Evolutionary conservation across 2,329 filamentous ascomycete species (phyloP).

Genomic region (Trichoderma atroviride): DNA sequence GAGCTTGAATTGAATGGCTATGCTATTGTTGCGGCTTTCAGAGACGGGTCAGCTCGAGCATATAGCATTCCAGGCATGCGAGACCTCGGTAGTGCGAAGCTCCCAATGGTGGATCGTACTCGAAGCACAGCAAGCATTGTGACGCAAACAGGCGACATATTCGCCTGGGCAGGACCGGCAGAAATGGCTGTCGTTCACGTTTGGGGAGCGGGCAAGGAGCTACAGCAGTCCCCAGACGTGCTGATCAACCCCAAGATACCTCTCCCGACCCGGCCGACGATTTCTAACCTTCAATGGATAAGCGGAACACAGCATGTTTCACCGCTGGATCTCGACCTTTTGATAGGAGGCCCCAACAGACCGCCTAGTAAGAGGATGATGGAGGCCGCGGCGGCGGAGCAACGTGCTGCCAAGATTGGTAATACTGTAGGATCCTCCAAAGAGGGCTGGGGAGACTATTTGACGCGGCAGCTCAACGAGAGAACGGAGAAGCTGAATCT

Average conservation of each 20-base stretch:
- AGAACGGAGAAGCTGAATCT: slow-evolving; percentile 84
- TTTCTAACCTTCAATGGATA: slow-evolving; percentile 95
- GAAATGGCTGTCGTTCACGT: slow-evolving; percentile 82
- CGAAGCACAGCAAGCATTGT: slow-evolving; percentile 72
- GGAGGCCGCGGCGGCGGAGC: slow-evolving; percentile 75
- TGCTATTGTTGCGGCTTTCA: slow-evolving; percentile 82
- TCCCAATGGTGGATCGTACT: slow-evolving; percentile 73
- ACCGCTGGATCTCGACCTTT: slow-evolving; percentile 80
- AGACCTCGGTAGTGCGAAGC: slow-evolving; percentile 71
- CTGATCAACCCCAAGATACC: slow-evolving; percentile 76
- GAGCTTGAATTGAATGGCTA: slow-evolving; percentile 74
- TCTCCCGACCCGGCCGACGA: slow-evolving; percentile 82
- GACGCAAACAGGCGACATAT: slow-evolving; percentile 76
- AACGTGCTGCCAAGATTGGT: slow-evolving; percentile 56
- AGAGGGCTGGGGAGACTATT: slow-evolving; percentile 76
- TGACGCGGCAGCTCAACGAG: slow-evolving; percentile 85
- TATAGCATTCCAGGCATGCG: slow-evolving; percentile 87
- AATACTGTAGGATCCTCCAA: slow-evolving; percentile 41
- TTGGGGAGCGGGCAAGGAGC: slow-evolving; percentile 73
- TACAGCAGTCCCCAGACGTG: slow-evolving; percentile 68
- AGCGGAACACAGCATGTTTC: slow-evolving; percentile 91
- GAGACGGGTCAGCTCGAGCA: slow-evolving; percentile 76
- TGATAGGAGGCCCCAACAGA: slow-evolving; percentile 86
- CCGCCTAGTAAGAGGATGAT: slow-evolving; percentile 89
- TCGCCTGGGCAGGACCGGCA: slow-evolving; percentile 86